Evolutionary conservation across 2,329 filamentous ascomycete genomes (phyloP).

Genomic region (Zopfia rhizophila): DNA sequence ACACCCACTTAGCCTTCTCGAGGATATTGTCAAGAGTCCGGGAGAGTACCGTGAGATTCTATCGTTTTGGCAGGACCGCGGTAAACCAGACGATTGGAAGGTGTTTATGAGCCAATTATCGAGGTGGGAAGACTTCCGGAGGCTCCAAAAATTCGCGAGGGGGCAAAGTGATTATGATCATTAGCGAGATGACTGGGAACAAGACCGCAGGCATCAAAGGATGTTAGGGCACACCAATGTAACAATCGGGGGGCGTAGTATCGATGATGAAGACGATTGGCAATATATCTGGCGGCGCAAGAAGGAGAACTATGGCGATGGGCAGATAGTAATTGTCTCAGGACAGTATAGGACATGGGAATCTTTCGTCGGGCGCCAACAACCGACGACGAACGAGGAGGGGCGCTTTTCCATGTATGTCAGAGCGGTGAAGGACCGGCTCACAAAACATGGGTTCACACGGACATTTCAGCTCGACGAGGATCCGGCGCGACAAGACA

Average conservation of each 20-base stretch:
- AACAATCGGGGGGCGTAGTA: too few species aligned
- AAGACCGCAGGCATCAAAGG: slow-evolving; percentile 4
- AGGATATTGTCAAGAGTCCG: slow-evolving; percentile 31
- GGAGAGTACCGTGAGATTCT: slow-evolving; percentile 38
- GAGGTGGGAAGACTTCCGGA: slow-evolving; percentile 45
- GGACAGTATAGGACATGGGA: slow-evolving; percentile 1
- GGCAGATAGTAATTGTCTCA: background rate
- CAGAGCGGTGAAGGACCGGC: slow-evolving; percentile 36
- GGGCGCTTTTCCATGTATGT: slow-evolving; percentile 38
- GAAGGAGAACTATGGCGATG: too few species aligned
- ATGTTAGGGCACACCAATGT: too few species aligned
- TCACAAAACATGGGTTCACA: slow-evolving; percentile 41
- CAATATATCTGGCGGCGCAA: background rate
- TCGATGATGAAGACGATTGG: slow-evolving; percentile 4
- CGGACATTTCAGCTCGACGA: slow-evolving; percentile 42
- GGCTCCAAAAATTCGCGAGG: slow-evolving; percentile 9
- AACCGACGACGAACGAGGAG: slow-evolving; percentile 26
- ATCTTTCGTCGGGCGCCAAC: slow-evolving; percentile 10
- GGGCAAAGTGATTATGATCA: slow-evolving; percentile 31
- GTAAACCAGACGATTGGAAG: slow-evolving; percentile 6
- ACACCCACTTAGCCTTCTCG: slow-evolving; percentile 31
- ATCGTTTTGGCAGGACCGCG: slow-evolving; percentile 32
- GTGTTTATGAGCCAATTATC: slow-evolving; percentile 38
- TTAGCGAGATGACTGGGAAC: slow-evolving; percentile 9
- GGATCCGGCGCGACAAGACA: slow-evolving; percentile 41